Base-by-base conservation (phyloP, 345 rosid genomes). In the Limnanthes douglasii region DNA sequence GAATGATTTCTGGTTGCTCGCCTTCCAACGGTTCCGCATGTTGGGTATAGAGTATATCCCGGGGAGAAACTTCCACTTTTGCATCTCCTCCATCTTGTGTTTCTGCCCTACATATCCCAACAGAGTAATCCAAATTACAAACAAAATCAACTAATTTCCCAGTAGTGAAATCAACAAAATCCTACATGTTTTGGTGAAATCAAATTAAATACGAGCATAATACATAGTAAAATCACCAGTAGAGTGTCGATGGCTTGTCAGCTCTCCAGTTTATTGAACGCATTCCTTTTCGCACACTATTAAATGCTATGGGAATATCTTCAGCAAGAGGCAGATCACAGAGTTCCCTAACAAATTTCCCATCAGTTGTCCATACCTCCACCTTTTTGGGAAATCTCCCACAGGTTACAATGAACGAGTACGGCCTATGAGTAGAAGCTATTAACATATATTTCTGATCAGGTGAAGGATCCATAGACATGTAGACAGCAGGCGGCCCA, bases 51-150 rank as follows among this genome's bases (percentile, higher is more conserved):
- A 84, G 39, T 42, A 84, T 72, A 69, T 90, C 98, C 58, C 96
- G 86, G 3, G 98, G 98, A 28, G 94, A 72, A 63, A 73, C 94
- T 61, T 77, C 98, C 42, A 77, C 71, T 67, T 80, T 84, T 34
- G 96, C 94, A 53, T 90, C 93, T 42, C 96, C 98, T 13, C 72
- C 93, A 58, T 90, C 98, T 68, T 90, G 98, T 32, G 98, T 80
- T 77, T 90, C 98, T 23, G 68, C 93, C 98, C 95, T 88, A 46
- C 41, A 70, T 45, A 37, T 43, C 52, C 45, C 60, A 59, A 32
- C 24, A 44, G 33, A 39, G 39, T 48, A 38, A 51, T 31, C 35
- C 5, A n/a, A 27, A 46, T 8, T 4, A 22, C 41, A 39, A 4
- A 11, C 1, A 21, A 12, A 41, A 19, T 22, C 7, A 28, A 37